Conservation (phyloP, 1,139 yeast species). For the Yamadazyma epiphylla region DNA sequence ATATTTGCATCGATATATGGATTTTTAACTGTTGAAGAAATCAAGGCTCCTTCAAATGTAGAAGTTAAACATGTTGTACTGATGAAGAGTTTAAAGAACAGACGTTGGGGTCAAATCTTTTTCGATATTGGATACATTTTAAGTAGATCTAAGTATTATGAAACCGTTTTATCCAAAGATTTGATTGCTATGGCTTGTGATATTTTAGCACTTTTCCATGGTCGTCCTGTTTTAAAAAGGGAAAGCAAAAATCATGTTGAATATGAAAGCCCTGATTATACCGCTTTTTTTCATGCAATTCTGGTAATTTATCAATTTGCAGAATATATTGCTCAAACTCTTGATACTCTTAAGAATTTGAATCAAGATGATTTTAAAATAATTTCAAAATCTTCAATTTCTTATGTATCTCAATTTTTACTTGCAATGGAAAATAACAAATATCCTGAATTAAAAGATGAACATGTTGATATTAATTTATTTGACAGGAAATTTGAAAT, state of each 20-base stretch:
- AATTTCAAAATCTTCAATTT: conserved; percentile 27
- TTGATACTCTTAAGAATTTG: conserved; percentile 22
- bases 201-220: conserved; percentile 70
- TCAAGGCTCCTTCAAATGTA: conserved; percentile 45
- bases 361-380: conserved; percentile 13
- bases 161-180: conserved; percentile 28
- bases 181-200: conserved; percentile 55
- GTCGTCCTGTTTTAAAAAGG: conserved; percentile 69
- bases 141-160: conserved; percentile 60
- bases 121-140: conserved; percentile 79
- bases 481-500: conserved; percentile 13
- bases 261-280: conserved; percentile 84
- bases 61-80: conserved; percentile 40
- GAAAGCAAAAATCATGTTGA: conserved; percentile 85
- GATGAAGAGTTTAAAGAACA: conserved; percentile 57
- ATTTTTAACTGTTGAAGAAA: conserved; percentile 56
- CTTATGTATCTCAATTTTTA: conserved; percentile 28
- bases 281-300: conserved; percentile 74
- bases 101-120: conserved; percentile 82
- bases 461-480: conserved; percentile 25
- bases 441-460: conserved; percentile 26
- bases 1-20: conserved; percentile 66
- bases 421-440: conserved; percentile 26
- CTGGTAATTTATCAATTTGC: conserved; percentile 66
- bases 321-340: conserved; percentile 52